These are phyloP conservation scores for Penicillium sp. DNA, from an alignment of 2,329 filamentous ascomycete genomes.

Conservation along the genomic window DNA sequence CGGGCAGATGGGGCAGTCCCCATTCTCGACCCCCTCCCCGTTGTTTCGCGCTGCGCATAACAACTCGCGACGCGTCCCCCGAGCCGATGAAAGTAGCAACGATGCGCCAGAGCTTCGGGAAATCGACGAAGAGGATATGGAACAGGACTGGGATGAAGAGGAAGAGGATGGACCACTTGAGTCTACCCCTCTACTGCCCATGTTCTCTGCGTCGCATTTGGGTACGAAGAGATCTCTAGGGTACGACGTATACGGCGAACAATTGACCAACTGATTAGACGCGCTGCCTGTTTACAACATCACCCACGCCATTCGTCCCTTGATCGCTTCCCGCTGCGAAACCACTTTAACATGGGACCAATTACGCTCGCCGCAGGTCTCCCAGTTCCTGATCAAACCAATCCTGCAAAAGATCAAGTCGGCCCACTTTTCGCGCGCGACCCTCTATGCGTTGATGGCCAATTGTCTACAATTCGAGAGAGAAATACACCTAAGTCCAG, in stretches of 20 bases:
- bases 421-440: conserved; percentile 80
- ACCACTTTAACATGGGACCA: conserved; percentile 94
- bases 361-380: conserved; percentile 89
- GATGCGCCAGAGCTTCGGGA: conserved; percentile 28
- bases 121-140: conserved; percentile 41
- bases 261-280: conserved; percentile 52
- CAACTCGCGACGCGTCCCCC: conserved; percentile 7
- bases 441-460: conserved; percentile 84
- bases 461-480: conserved; percentile 93
- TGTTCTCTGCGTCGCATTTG: conserved; percentile 76
- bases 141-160: conserved; percentile 39
- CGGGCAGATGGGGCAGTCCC: conserved; percentile 15
- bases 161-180: conserved; percentile 46
- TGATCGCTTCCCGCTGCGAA: conserved; percentile 82
- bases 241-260: not conserved
- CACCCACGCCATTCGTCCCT: conserved; percentile 82
- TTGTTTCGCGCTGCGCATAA: conserved; percentile 15
- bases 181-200: conserved; percentile 62
- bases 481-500: conserved; percentile 76
- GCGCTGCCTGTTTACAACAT: conserved; percentile 84
- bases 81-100: conserved; percentile 13
- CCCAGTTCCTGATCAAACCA: conserved; percentile 91
- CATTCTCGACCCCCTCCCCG: conserved; percentile 18
- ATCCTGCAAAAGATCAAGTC: conserved; percentile 85
- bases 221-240: conserved; percentile 49